Evolutionary conservation across 371 early-diverging fungal genomes (phyloP), one percentile per base, ranked within the genome.

Genomic region (Mortierella sp.): DNA sequence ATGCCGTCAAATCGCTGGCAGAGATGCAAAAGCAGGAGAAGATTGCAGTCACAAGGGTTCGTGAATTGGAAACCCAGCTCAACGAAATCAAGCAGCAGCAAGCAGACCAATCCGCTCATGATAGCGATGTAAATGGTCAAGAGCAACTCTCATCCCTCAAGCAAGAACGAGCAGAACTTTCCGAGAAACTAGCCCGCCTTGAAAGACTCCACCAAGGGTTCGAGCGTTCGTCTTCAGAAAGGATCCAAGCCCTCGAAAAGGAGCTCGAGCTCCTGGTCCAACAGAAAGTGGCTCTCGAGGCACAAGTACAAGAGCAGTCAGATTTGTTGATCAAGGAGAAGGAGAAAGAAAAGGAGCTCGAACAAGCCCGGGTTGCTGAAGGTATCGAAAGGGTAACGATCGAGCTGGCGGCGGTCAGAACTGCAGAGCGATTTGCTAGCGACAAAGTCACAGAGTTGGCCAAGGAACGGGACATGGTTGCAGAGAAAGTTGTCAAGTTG

Each of bases 151-250:
- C 82, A 19, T 66, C 70, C 2, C 83, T 85, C 40, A 76, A 83
- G 26, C 84, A 86, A 51, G 86, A 90, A 32, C 70, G 86, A 7
- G 81, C 82, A 49, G 78, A 71, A 31, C 68, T 87, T 8, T 76
- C 84, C n/a, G 84, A 83, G n/a, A 77, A 82, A 23, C 83, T 84
- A 9, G 51, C 79, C 1, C 68, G 70, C 58, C 17, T 80, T 59
- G 80, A 85, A 75, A 62, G 74, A 15, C 47, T 72, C 22, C 78
- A 72, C 45, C 78, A 72, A 23, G 73, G 73, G 5, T 68, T 72
- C 35, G 78, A 80, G 37, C 66, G 47, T 6, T 70, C 70, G 6
- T 68, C 66, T 66, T 34, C 75, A 61, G 75, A 85, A 83, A 66
- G 76, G 54, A 66, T 70, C 17, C 74, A 83, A 55, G 53, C 68